Evolutionary conservation across 2,329 filamentous ascomycete genomes (phyloP).

Genomic region (Xylariaceae sp.): DNA sequence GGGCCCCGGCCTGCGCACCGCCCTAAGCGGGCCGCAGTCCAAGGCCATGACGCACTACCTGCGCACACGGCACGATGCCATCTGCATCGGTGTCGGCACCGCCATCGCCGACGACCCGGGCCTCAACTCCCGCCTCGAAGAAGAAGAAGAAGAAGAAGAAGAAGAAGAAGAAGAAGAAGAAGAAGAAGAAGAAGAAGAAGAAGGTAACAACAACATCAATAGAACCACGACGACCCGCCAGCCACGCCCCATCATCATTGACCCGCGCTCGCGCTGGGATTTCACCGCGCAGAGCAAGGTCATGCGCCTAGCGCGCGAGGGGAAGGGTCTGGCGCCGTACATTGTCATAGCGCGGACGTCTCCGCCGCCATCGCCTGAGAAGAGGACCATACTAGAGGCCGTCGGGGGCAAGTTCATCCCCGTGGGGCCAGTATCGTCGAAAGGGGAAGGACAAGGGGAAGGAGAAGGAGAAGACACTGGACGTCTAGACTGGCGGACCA

Average conservation of each 20-base stretch:
- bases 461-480: constrained; percentile 32
- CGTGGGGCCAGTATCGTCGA: constrained; percentile 22
- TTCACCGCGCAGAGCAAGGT: constrained; percentile 57
- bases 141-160: constrained; percentile 33
- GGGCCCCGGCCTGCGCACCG: constrained; percentile 72
- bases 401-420: constrained; percentile 50
- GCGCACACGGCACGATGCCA: constrained; percentile 74
- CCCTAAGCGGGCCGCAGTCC: constrained; percentile 73
- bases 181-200: constrained; percentile 36
- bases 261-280: constrained; percentile 71
- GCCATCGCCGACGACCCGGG: constrained; percentile 79
- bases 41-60: constrained; percentile 94
- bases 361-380: constrained; percentile 39
- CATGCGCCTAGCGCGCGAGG: constrained; percentile 55
- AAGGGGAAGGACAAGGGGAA: background rate
- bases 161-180: too few relatives aligned
- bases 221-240: constrained; percentile 42
- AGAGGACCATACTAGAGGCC: constrained; percentile 38
- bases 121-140: constrained; percentile 71
- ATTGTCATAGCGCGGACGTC: constrained; percentile 51
- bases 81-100: constrained; percentile 79
- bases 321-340: constrained; percentile 67
- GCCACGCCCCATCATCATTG: constrained; percentile 75
- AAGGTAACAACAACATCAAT: constrained; percentile 26
- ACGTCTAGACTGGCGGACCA: constrained; percentile 57